phyloP scores from a whole-genome alignment of 208 protist species.

The Trypanosoma conorhini region DNA sequence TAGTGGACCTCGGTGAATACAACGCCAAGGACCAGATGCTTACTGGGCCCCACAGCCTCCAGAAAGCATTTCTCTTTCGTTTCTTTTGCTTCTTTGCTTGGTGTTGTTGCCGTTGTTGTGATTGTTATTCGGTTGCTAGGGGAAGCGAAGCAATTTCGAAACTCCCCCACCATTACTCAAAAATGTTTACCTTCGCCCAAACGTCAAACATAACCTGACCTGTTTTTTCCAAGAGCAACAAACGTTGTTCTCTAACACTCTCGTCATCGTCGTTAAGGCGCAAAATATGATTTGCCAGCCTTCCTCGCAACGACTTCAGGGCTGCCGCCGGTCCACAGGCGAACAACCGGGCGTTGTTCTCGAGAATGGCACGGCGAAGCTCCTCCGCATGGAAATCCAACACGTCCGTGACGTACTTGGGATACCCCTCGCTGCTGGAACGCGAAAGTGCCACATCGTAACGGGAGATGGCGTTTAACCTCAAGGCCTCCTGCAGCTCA shows the following conservation, averaged over 20 bases:
- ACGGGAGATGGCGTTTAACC: conserved; percentile 41
- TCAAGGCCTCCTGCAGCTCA: conserved; percentile 40
- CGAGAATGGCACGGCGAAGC: conserved; percentile 33
- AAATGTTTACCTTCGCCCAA: conserved; percentile 69
- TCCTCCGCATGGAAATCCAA: conserved; percentile 32
- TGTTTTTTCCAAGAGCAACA: conserved; percentile 55
- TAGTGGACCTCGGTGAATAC: too few relatives aligned
- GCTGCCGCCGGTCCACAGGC: conserved; percentile 65
- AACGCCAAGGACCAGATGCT: too few relatives aligned
- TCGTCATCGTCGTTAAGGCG: conserved; percentile 62
- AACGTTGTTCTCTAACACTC: conserved; percentile 64
- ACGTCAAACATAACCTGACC: conserved; percentile 71
- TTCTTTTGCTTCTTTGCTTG: not conserved
- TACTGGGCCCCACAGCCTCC: too few relatives aligned
- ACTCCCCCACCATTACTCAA: conserved; percentile 26
- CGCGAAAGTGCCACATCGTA: conserved; percentile 74
- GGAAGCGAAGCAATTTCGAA: not conserved
- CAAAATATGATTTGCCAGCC: conserved; percentile 51
- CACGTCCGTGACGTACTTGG: conserved; percentile 68
- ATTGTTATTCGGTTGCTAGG: too few relatives aligned
- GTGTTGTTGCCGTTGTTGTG: not conserved
- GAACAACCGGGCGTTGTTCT: conserved; percentile 50
- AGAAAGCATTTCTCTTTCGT: too few relatives aligned
- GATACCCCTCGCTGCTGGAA: not conserved
- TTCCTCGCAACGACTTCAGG: conserved; percentile 48